Evolutionary conservation across 1,284 basidiomycete genomes (phyloP).

Genomic region (Exobasidium cylindrosporum): DNA sequence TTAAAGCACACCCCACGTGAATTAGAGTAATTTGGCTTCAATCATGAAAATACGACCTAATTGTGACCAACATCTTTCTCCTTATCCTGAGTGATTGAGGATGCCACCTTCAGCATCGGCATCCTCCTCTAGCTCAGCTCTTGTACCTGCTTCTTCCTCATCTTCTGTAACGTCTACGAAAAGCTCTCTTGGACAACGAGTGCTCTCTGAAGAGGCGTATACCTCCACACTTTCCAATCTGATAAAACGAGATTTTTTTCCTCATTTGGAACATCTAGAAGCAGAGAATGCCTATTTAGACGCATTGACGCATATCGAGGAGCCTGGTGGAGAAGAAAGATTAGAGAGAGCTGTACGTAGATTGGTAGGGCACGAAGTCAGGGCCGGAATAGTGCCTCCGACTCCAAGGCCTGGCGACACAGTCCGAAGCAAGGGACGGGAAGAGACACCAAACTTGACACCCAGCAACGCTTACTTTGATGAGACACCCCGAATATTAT

Average conservation of each 20-base stretch:
- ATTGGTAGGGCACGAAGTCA: constrained; percentile 30
- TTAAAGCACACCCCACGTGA: no score
- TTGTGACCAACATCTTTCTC: no score
- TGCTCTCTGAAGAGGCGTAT: constrained; percentile 78
- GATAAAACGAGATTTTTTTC: constrained; percentile 96
- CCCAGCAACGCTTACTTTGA: not conserved
- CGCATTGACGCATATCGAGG: constrained; percentile 2
- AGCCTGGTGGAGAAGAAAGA: constrained; percentile 15
- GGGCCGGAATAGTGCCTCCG: constrained; percentile 16
- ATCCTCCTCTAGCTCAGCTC: not conserved
- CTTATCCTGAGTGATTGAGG: not conserved
- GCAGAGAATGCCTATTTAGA: constrained; percentile 49
- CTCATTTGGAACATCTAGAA: constrained; percentile 55
- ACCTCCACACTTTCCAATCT: constrained; percentile 85
- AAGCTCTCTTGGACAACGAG: constrained; percentile 25
- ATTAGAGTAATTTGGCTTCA: no score
- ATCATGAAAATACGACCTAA: no score
- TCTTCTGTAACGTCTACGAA: not conserved
- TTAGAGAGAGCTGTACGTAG: constrained; percentile 23
- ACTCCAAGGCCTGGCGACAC: constrained; percentile 12
- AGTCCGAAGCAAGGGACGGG: constrained; percentile 5
- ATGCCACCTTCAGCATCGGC: not conserved
- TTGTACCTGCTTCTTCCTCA: not conserved
- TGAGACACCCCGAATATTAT: not conserved
- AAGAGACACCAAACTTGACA: constrained; percentile 3